Conservation (phyloP, 176 grass and related monocot genomes). For the Oryza coarctata region DNA sequence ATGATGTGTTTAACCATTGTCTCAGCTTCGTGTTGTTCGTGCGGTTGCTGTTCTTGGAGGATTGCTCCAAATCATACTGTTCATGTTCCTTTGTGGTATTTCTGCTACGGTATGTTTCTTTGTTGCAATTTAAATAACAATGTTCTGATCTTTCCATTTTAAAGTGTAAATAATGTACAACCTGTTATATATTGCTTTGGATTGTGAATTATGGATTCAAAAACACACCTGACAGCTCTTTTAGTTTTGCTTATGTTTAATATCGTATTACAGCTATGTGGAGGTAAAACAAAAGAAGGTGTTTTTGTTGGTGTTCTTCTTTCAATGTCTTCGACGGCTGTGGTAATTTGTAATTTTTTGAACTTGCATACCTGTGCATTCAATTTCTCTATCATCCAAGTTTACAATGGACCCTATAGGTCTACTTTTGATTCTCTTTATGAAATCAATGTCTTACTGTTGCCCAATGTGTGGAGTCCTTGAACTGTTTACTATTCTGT, state of each 20-base stretch:
- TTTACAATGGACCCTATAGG: neutral
- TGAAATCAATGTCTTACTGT: slow-evolving; percentile 7
- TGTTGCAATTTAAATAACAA: slow-evolving; percentile 6
- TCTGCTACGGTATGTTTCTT: slow-evolving; percentile 74
- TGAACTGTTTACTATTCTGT: too few relatives aligned
- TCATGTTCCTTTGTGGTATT: slow-evolving; percentile 98
- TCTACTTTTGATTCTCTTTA: neutral
- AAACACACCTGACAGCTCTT: neutral
- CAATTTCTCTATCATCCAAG: neutral
- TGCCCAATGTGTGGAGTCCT: neutral
- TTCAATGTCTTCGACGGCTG: slow-evolving; percentile 98
- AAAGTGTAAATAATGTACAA: neutral
- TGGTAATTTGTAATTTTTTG: slow-evolving; percentile 53
- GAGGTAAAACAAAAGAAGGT: slow-evolving; percentile 94
- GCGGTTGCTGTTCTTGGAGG: slow-evolving; percentile 96
- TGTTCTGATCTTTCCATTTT: slow-evolving; percentile 30
- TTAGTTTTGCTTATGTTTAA: slow-evolving; percentile 18
- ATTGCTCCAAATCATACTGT: slow-evolving; percentile 90
- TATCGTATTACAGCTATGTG: slow-evolving; percentile 68
- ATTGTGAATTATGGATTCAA: neutral
- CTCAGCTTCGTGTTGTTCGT: slow-evolving; percentile 89
- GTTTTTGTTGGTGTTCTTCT: slow-evolving; percentile 94
- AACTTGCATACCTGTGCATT: neutral
- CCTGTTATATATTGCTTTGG: slow-evolving; percentile 6
- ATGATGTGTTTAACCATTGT: slow-evolving; percentile 30